These are phyloP conservation scores for Alternaria sp. DNA, from an alignment of 2,329 filamentous ascomycete genomes.

Conservation along the genomic window DNA sequence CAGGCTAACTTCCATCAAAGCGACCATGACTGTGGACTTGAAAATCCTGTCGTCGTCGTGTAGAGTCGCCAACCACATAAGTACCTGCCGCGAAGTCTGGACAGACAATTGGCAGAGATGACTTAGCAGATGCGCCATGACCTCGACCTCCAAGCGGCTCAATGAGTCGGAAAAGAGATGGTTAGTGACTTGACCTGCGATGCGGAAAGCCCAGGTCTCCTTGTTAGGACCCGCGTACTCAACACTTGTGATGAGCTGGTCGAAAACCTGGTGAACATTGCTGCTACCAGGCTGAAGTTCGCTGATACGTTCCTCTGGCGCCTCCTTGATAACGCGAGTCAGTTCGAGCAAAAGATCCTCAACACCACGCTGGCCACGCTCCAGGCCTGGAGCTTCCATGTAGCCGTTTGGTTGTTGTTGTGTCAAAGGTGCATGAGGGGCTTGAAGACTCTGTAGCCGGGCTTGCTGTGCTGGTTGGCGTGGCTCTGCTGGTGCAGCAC, in stretches of 20 bases:
- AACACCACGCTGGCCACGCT: slow-evolving; percentile 56
- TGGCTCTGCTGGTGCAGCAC: slow-evolving; percentile 68
- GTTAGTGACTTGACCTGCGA: slow-evolving; percentile 65
- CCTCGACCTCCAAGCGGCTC: slow-evolving; percentile 67
- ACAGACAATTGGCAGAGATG: slow-evolving; percentile 70
- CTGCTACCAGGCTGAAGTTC: slow-evolving; percentile 63
- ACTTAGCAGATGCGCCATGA: slow-evolving; percentile 67
- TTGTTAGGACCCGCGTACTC: slow-evolving; percentile 62
- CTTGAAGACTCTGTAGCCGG: slow-evolving; percentile 50
- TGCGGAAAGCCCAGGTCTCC: slow-evolving; percentile 63
- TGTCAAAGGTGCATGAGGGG: slow-evolving; percentile 50
- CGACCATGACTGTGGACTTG: slow-evolving; percentile 68
- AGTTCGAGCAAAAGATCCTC: slow-evolving; percentile 66
- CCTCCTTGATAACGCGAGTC: slow-evolving; percentile 63
- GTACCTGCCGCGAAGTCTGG: slow-evolving; percentile 62
- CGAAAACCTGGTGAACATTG: slow-evolving; percentile 65
- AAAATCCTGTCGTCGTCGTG: slow-evolving; percentile 68
- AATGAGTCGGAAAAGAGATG: slow-evolving; percentile 64
- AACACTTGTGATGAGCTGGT: slow-evolving; percentile 64
- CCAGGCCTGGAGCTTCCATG: slow-evolving; percentile 54
- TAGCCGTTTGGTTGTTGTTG: slow-evolving; percentile 67
- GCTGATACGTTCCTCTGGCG: slow-evolving; percentile 65
- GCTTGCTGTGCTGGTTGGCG: slow-evolving; percentile 63
- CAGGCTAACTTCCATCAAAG: slow-evolving; percentile 66
- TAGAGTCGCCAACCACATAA: slow-evolving; percentile 59